Percentiles rank a stretch among this genome's conserved stretches.
phyloP scores from a whole-genome alignment of 176 grass and related monocot genomes.

The Avena sativa region DNA sequence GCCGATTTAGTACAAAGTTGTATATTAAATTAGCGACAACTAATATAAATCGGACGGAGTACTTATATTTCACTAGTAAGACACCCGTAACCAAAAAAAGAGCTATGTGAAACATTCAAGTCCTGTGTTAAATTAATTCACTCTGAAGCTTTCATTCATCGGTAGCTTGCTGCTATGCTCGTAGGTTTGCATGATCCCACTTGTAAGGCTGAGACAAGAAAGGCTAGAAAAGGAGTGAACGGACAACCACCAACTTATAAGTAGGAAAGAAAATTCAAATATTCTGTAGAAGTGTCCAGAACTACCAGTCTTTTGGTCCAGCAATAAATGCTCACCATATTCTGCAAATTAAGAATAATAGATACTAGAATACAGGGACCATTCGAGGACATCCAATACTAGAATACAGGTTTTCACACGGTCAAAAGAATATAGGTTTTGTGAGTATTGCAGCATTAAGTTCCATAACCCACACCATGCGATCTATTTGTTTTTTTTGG shows the following conservation, averaged over 20 bases:
- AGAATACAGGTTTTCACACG: slow-evolving; percentile 1
- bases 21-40: too few relatives aligned
- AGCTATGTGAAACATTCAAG: background rate
- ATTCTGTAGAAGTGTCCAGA: background rate
- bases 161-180: background rate
- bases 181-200: background rate
- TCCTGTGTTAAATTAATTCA: background rate
- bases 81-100: background rate
- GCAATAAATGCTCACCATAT: slow-evolving; percentile 19
- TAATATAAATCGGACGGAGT: background rate
- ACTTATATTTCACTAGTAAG: slow-evolving; percentile 9
- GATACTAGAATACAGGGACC: slow-evolving; percentile 9
- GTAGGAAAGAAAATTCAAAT: slow-evolving; percentile 11
- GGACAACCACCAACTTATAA: background rate
- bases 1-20: too few relatives aligned
- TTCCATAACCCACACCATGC: slow-evolving; percentile 13
- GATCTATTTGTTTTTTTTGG: background rate
- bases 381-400: background rate
- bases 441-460: background rate
- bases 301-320: slow-evolving; percentile 13
- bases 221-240: background rate
- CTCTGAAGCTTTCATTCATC: background rate
- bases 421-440: background rate
- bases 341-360: slow-evolving; percentile 23
- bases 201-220: background rate